phyloP scores from a whole-genome alignment of 148 eudicot species.

The Heliamphora exappendiculata region DNA sequence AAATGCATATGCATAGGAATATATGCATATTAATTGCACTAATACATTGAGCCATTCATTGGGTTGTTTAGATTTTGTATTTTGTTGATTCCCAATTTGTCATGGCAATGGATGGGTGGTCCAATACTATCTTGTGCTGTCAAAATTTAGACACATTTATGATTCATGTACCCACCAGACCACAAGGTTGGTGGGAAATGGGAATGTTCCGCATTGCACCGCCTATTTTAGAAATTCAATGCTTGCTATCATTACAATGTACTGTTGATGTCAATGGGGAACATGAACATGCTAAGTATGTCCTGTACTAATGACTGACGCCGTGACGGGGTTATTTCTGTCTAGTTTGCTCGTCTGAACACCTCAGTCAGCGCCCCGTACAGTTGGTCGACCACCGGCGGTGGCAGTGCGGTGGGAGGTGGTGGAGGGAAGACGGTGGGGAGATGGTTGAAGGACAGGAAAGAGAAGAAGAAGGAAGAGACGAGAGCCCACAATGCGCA shows the following conservation, averaged over 20 bases:
- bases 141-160: constrained; percentile 3
- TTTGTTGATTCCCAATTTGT: no score
- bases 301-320: neutral
- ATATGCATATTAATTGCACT: no score
- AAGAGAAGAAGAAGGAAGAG: constrained; percentile 91
- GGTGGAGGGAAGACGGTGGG: constrained; percentile 91
- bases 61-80: no score
- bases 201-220: neutral
- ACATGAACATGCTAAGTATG: neutral
- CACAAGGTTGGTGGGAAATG: constrained; percentile 10
- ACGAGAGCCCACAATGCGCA: constrained; percentile 80
- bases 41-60: neutral
- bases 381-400: constrained; percentile 21
- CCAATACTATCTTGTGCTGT: neutral
- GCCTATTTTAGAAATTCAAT: neutral
- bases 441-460: constrained; percentile 86
- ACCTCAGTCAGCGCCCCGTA: constrained; percentile 45
- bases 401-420: constrained; percentile 21
- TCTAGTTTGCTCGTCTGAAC: constrained; percentile 63
- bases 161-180: neutral
- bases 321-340: neutral
- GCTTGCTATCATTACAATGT: neutral
- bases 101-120: neutral
- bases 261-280: neutral
- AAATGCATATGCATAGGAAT: no score